Evolutionary conservation across 352 stramenopile species (phyloP), one percentile per base, ranked within the genome.

Genomic region (Globisporangium uncinulatum): DNA sequence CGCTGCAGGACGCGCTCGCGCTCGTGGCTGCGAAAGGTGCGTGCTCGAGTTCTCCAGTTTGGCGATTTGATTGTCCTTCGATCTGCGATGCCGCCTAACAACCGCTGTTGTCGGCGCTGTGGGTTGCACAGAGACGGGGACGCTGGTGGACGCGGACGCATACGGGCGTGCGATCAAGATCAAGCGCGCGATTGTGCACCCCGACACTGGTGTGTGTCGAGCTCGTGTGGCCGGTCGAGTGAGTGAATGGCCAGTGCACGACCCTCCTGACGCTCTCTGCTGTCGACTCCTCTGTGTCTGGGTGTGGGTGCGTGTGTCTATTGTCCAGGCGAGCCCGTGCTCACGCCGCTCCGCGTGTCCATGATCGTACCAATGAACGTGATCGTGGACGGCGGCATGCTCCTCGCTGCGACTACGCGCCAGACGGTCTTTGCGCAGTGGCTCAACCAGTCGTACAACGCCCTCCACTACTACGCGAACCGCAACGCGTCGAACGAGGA

Each of bases 381-480:
- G 59, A 61, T 86, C 46, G 81, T 95, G 62, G 86, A 95, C 60
- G 81, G 77, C 56, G 69, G 70, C 41, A 95, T 95, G 86, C 67
- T 95, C 48, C 63, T 89, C 54, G 86, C 86, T 46, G 76, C 73
- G 50, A 78, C 77, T 36, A 87, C 80, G 10, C 50, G 61, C 46
- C 75, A 79, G 53, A 92, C 83, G 19, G 65, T 94, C 59, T 75
- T 88, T 17, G 81, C 81, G 32, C 86, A 95, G 56, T 92, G 79
- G 83, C 79, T 95, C 45, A 95, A 95, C 61, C 86, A 95, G 65
- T 92, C 83, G 43, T 95, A 95, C 75, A 95, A 95, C 57, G 86
- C 86, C n/a, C 65, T 94, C 54, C 86, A 95, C 67, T 95, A 95
- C 67, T 93, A 92, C 63, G 86, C 86, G 56, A 95, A 95, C 60